Evolutionary conservation across 768 basidiomycete genomes (phyloP).

Genomic region (Podaxis sp.): DNA sequence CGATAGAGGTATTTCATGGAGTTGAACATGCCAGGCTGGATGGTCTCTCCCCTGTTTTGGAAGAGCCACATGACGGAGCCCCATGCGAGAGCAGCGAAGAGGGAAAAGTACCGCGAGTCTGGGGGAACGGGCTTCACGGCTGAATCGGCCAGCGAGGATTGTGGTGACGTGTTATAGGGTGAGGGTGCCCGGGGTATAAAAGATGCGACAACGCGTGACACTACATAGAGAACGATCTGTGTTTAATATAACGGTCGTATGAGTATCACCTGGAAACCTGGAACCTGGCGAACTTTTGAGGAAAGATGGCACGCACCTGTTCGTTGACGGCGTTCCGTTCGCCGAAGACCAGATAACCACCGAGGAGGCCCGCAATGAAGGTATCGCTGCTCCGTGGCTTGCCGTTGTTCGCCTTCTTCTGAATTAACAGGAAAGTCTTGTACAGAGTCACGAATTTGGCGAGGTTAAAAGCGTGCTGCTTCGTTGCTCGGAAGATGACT

Average conservation of each 20-base stretch:
- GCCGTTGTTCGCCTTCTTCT: constrained; percentile 77
- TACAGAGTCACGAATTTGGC: constrained; percentile 94
- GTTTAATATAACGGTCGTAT: constrained; percentile 15
- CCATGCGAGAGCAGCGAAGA: constrained; percentile 90
- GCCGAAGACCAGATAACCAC: constrained; percentile 89
- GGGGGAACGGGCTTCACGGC: constrained; percentile 75
- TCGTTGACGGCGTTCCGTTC: constrained; percentile 88
- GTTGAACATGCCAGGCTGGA: constrained; percentile 96
- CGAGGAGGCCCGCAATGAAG: constrained; percentile 89
- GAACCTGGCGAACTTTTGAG: background rate
- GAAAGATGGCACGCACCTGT: constrained; percentile 56
- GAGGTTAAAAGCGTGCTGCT: constrained; percentile 87
- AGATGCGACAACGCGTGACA: constrained; percentile 88
- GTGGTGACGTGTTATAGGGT: constrained; percentile 48
- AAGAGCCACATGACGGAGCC: constrained; percentile 97
- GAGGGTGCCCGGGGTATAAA: constrained; percentile 79
- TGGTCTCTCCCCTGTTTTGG: constrained; percentile 80
- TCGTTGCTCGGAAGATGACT: constrained; percentile 80
- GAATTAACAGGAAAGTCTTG: constrained; percentile 82
- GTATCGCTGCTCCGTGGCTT: constrained; percentile 83
- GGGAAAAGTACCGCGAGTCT: constrained; percentile 77
- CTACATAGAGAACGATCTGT: constrained; percentile 95
- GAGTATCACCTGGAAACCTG: constrained; percentile 1
- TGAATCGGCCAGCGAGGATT: constrained; percentile 39
- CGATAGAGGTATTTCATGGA: constrained; percentile 95